These are phyloP conservation scores for Wickerhamiella alocasiicola DNA, from an alignment of 805 yeast genomes.

Conservation along the genomic window DNA sequence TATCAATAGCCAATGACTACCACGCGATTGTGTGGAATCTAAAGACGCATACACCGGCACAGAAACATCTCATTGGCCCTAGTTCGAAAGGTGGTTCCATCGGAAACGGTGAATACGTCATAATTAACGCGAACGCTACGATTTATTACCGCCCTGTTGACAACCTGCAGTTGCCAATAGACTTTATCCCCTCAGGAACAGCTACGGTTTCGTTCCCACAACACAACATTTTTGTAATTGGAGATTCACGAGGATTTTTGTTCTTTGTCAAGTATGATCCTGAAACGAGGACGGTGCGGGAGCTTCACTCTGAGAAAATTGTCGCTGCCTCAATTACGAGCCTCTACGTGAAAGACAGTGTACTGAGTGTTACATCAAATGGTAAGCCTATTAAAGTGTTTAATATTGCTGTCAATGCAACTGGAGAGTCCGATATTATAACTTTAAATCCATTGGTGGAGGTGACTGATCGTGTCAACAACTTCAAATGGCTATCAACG, in stretches of 20 bases:
- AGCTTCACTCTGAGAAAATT: slow-evolving; percentile 4
- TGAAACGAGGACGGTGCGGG: slow-evolving; percentile 25
- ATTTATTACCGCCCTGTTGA: slow-evolving; percentile 30
- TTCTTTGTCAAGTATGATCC: slow-evolving; percentile 19
- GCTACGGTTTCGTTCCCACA: slow-evolving; percentile 9
- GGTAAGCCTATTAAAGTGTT: slow-evolving; percentile 27
- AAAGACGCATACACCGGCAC: slow-evolving; percentile 19
- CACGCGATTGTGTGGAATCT: slow-evolving; percentile 71
- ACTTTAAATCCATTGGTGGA: slow-evolving; percentile 73
- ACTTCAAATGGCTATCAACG: slow-evolving; percentile 74
- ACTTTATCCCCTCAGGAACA: background rate
- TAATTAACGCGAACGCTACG: slow-evolving; percentile 66
- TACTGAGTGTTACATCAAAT: slow-evolving; percentile 4
- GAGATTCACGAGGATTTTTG: slow-evolving; percentile 11
- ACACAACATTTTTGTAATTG: slow-evolving; percentile 1
- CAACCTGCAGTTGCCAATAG: slow-evolving; percentile 11
- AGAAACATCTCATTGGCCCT: background rate
- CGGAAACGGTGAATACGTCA: slow-evolving; percentile 37
- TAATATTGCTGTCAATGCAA: slow-evolving; percentile 21
- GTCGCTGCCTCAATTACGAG: slow-evolving; percentile 23
- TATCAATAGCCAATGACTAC: slow-evolving; percentile 76
- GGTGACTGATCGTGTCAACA: slow-evolving; percentile 55
- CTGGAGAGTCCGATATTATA: slow-evolving; percentile 41
- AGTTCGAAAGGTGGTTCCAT: background rate
- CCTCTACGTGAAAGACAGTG: background rate